Percentiles rank a stretch among this genome's conserved stretches.
Evolutionary conservation across 2,329 filamentous ascomycete species (phyloP).

Genomic region (Apiospora koreana): DNA sequence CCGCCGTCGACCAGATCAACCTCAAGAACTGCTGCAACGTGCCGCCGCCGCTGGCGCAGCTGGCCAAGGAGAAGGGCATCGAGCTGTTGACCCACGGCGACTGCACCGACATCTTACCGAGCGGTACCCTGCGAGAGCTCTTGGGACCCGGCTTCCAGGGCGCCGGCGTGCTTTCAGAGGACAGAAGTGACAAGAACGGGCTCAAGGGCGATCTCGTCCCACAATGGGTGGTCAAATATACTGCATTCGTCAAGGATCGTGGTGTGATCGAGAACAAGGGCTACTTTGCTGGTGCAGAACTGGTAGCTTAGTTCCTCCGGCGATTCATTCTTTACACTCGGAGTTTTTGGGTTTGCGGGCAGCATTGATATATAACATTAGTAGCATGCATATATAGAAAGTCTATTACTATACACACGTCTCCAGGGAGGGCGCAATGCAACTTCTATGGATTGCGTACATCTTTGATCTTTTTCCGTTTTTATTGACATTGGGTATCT

Average conservation of each 20-base stretch:
- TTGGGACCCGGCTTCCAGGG: conserved; percentile 72
- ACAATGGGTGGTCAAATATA: conserved; percentile 97
- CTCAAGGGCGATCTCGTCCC: conserved; percentile 78
- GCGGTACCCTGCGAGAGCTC: conserved; percentile 81
- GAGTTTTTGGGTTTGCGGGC: conserved; percentile 3
- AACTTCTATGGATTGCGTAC: conserved; percentile 1
- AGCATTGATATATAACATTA: conserved; percentile 6
- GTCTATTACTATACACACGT: conserved; percentile 9
- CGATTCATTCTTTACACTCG: conserved; percentile 6
- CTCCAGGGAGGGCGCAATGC: conserved; percentile 5
- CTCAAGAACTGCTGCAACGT: conserved; percentile 94
- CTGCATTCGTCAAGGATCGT: conserved; percentile 87
- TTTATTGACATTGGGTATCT: neutral
- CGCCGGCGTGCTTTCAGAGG: conserved; percentile 72
- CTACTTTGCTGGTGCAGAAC: conserved; percentile 85
- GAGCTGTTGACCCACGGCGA: conserved; percentile 93
- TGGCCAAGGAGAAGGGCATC: conserved; percentile 81
- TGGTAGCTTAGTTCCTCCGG: conserved; percentile 40
- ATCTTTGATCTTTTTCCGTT: conserved; percentile 4
- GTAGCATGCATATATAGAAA: conserved; percentile 18
- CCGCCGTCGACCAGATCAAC: conserved; percentile 93
- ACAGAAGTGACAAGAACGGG: conserved; percentile 52
- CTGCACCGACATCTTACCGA: conserved; percentile 86
- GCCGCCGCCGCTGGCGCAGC: conserved; percentile 79
- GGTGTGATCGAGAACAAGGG: conserved; percentile 98